Base-by-base conservation (phyloP, 306 rosid genomes). In the Mimosa pudica region DNA sequence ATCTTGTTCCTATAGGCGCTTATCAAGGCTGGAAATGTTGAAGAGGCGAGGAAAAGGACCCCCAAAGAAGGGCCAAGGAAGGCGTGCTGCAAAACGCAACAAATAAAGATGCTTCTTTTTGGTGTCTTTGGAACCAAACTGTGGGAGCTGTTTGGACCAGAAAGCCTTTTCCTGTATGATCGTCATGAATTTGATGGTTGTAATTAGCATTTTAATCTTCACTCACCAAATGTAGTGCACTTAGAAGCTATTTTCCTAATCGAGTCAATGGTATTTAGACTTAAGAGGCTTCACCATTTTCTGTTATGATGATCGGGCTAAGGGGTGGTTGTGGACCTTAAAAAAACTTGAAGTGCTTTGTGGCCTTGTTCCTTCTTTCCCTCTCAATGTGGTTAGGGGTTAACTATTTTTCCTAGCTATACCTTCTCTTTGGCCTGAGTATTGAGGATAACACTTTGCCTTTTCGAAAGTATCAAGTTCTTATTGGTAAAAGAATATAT, bases 21-120 rank as follows among this genome's bases (percentile, higher is more conserved):
- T 85, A 77, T 77, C 88, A 36, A 90, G 81, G 84, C 91, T 90
- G 38, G 90, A 88, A 85, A 90, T 90, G 91, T 77, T 90, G 87
- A 90, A 85, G 85, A 89, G 94, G 65, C 88, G 94, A 36, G 92
- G 94, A 32, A 90, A 90, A 77, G 94, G 92, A 84, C 82, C 92
- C 24, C 92, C 92, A 24, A 90, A 88, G 90, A 90, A 90, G 81
- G 92, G 92, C 58, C 89, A 88, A 10, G 94, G 94, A 68, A 87
- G 76, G 84, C 91, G 92, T 41, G 92, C 91, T 52, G 79, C 88
- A 69, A 90, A 90, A 71, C 92, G 94, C 32, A 87, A 57, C 30
- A 74, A 90, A 78, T 86, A 85, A 80, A 81, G 73, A 14, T 71
- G 14, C 71, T 52, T 5, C 44, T 52, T 57, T 33, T 8, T 24